These are phyloP conservation scores for Whalleya microplaca DNA, from an alignment of 2,329 filamentous ascomycete species.

Conservation along the genomic window DNA sequence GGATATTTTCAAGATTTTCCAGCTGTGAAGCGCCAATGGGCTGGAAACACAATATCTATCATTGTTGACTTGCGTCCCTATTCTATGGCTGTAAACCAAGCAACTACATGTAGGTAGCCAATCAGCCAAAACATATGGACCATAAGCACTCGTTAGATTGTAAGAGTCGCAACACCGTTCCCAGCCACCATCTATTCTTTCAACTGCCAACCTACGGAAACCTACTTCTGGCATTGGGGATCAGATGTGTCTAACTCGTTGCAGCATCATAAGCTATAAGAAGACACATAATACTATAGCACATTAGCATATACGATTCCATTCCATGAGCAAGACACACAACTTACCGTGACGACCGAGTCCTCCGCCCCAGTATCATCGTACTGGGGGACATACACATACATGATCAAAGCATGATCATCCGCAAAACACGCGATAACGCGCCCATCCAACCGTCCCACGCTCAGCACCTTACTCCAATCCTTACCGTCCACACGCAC, in stretches of 20 bases:
- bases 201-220: neutral
- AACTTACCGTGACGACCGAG: slow-evolving; percentile 73
- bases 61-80: slow-evolving; percentile 16
- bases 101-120: slow-evolving; percentile 12
- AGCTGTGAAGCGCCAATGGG: too few species aligned
- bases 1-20: too few species aligned
- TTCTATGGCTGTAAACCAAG: slow-evolving; percentile 21
- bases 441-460: slow-evolving; percentile 83
- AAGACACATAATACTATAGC: slow-evolving; percentile 38
- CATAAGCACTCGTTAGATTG: neutral
- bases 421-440: slow-evolving; percentile 92
- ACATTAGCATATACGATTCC: slow-evolving; percentile 10
- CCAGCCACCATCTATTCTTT: neutral
- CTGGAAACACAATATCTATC: neutral
- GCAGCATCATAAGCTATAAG: slow-evolving; percentile 30
- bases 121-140: neutral
- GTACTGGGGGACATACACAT: slow-evolving; percentile 77
- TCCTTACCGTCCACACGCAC: slow-evolving; percentile 92
- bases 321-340: neutral
- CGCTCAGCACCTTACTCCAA: slow-evolving; percentile 92
- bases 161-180: neutral
- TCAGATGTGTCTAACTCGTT: neutral
- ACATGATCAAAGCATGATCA: slow-evolving; percentile 79
- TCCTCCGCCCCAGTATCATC: slow-evolving; percentile 69
- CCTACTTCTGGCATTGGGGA: neutral